These are phyloP conservation scores for Funneliformis caledonium DNA, from an alignment of 371 early-diverging fungal species.

Conservation along the genomic window DNA sequence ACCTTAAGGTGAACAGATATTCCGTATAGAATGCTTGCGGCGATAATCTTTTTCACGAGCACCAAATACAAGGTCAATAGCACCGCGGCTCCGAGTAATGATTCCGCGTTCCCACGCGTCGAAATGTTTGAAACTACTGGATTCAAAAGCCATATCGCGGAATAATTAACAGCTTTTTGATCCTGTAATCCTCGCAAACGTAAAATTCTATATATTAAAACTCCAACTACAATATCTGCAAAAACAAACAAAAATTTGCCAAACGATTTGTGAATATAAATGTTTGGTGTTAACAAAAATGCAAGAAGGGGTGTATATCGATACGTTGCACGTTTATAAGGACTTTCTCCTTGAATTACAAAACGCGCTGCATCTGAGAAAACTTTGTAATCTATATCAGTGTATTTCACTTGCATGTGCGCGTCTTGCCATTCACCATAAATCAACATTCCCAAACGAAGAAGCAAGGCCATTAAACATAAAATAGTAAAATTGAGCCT, in stretches of 20 bases:
- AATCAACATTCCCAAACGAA: conserved; percentile 57
- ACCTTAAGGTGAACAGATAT: conserved; percentile 96
- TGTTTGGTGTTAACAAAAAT: conserved; percentile 81
- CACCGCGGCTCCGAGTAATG: conserved; percentile 77
- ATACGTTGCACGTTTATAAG: conserved; percentile 92
- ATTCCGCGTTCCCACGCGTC: conserved; percentile 94
- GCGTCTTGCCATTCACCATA: conserved; percentile 89
- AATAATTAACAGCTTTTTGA: conserved; percentile 53
- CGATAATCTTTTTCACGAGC: conserved; percentile 53
- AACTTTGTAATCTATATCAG: conserved; percentile 96
- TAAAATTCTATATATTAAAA: conserved; percentile 66
- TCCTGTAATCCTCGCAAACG: conserved; percentile 61
- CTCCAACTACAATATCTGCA: conserved; percentile 77
- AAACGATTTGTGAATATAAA: conserved; percentile 69
- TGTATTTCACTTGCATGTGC: conserved; percentile 87
- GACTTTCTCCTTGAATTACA: conserved; percentile 74
- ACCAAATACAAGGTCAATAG: conserved; percentile 77
- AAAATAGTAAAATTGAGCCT: neutral
- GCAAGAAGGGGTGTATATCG: conserved; percentile 96
- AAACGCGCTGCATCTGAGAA: conserved; percentile 92
- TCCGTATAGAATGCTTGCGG: conserved; percentile 81
- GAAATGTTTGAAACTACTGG: conserved; percentile 96
- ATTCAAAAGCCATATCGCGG: conserved; percentile 83
- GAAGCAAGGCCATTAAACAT: conserved; percentile 20
- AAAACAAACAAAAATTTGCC: conserved; percentile 91